Base-by-base conservation (phyloP, 177 flowering plant species). In the Telopea speciosissima region DNA sequence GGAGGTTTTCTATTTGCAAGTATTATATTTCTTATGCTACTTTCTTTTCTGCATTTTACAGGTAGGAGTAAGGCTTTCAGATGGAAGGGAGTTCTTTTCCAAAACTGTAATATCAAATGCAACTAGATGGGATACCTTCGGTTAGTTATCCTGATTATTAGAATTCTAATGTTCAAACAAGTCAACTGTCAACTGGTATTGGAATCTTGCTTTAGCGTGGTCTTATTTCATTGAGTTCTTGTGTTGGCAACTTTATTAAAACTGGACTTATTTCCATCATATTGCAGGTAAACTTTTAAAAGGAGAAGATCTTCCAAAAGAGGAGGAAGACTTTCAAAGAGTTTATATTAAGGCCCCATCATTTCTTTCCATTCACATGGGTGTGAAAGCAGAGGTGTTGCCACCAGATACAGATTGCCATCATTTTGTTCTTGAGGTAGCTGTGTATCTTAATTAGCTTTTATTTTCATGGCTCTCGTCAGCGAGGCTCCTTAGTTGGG, bases 121-220 rank as follows among this genome's bases (percentile, higher is more conserved):
- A 58, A 94, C 99, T 74, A 89, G 99, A 89, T 94, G 99, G 99
- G 97, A 94, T 71, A 92, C 99, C 36, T 94, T 94, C 81, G 98
- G 98, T 92, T 75, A 81, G 91, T 83, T 66, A 60, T 65, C 60
- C 24, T 33, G 24, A 61, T 62, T 60, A 52, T 52, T 61, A 65
- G 42, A 62, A 62, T 68, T 71, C 33, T 66, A 11, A 22, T n/a
- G 10, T 66, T 14, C 49, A 31, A 31, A 54, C 19, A 28, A 63
- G 13, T 63, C 14, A 33, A 33, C 59, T 23, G 3, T 10, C 31
- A 17, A 24, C 21, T 42, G 49, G 11, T 1, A 19, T 62, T 22
- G 19, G 65, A 17, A 9, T 24, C 40, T 54, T 77, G 72, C 63
- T 45, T 19, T 45, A 25, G 24, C 36, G 24, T 8, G 24, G 24